Evolutionary conservation across 805 yeast genomes (phyloP).

Genomic region (Candida boidinii): DNA sequence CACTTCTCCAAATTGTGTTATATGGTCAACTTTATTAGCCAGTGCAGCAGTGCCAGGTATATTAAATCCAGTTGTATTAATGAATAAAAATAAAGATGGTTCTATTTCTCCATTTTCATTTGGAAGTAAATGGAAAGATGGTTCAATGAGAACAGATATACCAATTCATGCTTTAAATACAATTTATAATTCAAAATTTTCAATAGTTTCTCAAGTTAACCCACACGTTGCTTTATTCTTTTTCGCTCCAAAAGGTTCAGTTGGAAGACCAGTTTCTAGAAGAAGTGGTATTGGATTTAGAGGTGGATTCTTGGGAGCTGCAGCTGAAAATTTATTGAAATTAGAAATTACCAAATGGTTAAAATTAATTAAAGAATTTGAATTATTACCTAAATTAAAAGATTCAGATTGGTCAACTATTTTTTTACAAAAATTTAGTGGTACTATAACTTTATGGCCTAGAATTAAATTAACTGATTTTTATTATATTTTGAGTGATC

Average conservation of each 20-base stretch:
- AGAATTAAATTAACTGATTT: conserved; percentile 51
- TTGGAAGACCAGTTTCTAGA: conserved; percentile 68
- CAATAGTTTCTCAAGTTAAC: conserved; percentile 74
- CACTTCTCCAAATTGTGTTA: conserved; percentile 71
- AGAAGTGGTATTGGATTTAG: conserved; percentile 47
- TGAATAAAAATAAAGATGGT: conserved; percentile 39
- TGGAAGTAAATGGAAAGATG: conserved; percentile 75
- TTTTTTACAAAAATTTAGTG: conserved; percentile 67
- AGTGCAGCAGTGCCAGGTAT: conserved; percentile 82
- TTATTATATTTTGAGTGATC: conserved; percentile 58
- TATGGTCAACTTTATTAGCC: conserved; percentile 74
- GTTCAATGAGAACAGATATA: conserved; percentile 69
- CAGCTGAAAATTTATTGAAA: conserved; percentile 60
- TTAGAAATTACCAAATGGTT: conserved; percentile 75
- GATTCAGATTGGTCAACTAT: conserved; percentile 78
- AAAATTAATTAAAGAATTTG: conserved; percentile 54
- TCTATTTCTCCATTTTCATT: conserved; percentile 57
- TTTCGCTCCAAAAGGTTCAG: conserved; percentile 72
- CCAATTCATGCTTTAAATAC: conserved; percentile 69
- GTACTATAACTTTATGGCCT: conserved; percentile 74
- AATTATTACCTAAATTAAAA: conserved; percentile 56
- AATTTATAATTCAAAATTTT: conserved; percentile 67
- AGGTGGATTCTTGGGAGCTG: conserved; percentile 72
- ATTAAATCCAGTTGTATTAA: conserved; percentile 67
- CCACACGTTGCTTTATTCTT: conserved; percentile 74